Evolutionary conservation across 73 alveolate genomes (phyloP).

Genomic region (Tetrahymena borealis): DNA sequence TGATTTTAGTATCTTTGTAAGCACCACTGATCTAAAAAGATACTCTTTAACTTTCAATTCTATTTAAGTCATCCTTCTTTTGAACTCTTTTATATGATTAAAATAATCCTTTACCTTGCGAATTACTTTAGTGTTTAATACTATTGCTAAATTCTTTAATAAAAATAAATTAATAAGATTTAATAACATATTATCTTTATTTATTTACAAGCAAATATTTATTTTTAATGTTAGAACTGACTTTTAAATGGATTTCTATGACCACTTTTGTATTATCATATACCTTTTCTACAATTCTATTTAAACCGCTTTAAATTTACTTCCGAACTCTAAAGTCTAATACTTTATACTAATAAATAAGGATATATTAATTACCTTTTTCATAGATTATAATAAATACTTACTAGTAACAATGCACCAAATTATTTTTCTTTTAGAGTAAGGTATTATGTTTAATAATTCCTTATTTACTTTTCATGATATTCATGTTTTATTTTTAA

Average conservation of each 20-base stretch:
- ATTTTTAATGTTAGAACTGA: neutral
- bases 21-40: neutral
- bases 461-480: neutral
- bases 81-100: no score
- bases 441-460: neutral
- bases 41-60: neutral
- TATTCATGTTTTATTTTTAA: neutral
- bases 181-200: neutral
- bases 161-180: no score
- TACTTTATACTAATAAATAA: neutral
- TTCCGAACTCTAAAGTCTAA: neutral
- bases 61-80: neutral
- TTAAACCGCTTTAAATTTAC: neutral
- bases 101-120: neutral
- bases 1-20: neutral
- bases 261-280: neutral
- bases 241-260: neutral
- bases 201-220: neutral
- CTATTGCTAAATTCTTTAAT: neutral
- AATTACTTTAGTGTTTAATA: neutral
- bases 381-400: neutral
- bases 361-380: neutral
- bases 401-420: neutral
- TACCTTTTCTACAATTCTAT: neutral
- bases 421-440: neutral